Evolutionary conservation across 768 basidiomycete genomes (phyloP).

Genomic region (Antrodiella citrinella): DNA sequence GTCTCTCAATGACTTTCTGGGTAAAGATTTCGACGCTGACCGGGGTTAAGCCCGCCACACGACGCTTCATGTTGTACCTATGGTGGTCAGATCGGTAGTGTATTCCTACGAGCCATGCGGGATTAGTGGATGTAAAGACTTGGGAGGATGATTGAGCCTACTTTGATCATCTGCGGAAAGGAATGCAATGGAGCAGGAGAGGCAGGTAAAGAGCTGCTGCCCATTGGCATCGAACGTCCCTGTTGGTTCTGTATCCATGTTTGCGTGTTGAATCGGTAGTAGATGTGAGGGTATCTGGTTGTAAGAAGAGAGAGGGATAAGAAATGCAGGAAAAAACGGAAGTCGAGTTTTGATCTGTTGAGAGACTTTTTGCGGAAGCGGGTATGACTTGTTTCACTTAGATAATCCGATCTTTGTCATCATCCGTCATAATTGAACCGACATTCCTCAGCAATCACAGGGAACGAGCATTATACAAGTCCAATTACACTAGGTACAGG

Average conservation of each 20-base stretch:
- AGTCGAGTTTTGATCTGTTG: not conserved
- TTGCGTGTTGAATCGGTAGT: not conserved
- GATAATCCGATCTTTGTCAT: not conserved
- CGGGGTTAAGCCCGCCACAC: slow-evolving; percentile 84
- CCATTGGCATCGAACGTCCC: not conserved
- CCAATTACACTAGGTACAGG: not conserved
- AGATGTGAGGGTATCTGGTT: no score
- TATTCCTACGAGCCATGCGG: slow-evolving; percentile 53
- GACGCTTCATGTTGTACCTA: slow-evolving; percentile 96
- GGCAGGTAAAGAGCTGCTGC: slow-evolving; percentile 63
- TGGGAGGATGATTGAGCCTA: slow-evolving; percentile 24
- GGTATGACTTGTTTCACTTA: not conserved
- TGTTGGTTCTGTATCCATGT: not conserved
- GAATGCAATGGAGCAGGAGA: slow-evolving; percentile 89
- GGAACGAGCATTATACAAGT: not conserved
- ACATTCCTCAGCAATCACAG: not conserved
- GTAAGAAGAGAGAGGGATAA: not conserved
- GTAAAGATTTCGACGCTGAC: slow-evolving; percentile 74
- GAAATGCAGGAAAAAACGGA: not conserved
- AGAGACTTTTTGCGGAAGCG: not conserved
- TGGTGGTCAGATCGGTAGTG: slow-evolving; percentile 96
- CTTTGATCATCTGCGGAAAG: slow-evolving; percentile 75
- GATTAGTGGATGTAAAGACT: slow-evolving; percentile 4
- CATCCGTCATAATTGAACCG: not conserved
- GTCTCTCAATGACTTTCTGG: slow-evolving; percentile 78